Conservation (phyloP, 129 eudicot species). For the Chrysanthemum lavandulifolium region DNA sequence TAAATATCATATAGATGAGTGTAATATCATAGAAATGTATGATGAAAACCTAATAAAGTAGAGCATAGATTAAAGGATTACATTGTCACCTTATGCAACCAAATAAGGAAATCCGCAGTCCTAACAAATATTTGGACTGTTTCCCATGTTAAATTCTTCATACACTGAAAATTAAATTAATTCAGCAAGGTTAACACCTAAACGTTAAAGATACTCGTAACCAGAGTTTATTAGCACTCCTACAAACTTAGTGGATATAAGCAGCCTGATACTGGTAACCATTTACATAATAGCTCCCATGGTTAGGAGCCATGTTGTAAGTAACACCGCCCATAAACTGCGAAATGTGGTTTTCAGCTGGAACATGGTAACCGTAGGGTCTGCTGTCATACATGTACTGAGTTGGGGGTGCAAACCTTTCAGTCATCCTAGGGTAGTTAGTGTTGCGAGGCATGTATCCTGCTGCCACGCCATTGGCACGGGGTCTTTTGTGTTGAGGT, state of each 20-base stretch:
- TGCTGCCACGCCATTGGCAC: constrained; percentile 53
- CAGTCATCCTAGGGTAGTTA: constrained; percentile 45
- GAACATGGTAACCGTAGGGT: constrained; percentile 56
- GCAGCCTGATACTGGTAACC: constrained; percentile 77
- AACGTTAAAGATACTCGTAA: constrained; percentile 39
- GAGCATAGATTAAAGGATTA: too few species aligned
- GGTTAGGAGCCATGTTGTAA: constrained; percentile 40
- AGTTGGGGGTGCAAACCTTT: constrained; percentile 54
- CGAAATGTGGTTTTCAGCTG: constrained; percentile 46
- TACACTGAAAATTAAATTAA: constrained; percentile 11
- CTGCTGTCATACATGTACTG: constrained; percentile 60
- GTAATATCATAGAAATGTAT: too few species aligned
- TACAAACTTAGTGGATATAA: constrained; percentile 64
- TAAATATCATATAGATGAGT: too few species aligned
- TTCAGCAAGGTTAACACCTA: constrained; percentile 49
- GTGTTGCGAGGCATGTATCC: constrained; percentile 44
- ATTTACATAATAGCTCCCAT: constrained; percentile 57
- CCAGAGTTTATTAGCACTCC: constrained; percentile 33
- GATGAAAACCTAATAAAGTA: too few species aligned
- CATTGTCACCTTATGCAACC: not conserved
- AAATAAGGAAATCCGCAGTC: constrained; percentile 38
- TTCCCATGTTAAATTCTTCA: constrained; percentile 11
- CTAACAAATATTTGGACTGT: constrained; percentile 5
- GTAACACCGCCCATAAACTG: constrained; percentile 35
- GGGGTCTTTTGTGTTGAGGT: constrained; percentile 79